phyloP scores from a whole-genome alignment of 2,329 filamentous ascomycete species.

The Colletotrichum sp. region DNA sequence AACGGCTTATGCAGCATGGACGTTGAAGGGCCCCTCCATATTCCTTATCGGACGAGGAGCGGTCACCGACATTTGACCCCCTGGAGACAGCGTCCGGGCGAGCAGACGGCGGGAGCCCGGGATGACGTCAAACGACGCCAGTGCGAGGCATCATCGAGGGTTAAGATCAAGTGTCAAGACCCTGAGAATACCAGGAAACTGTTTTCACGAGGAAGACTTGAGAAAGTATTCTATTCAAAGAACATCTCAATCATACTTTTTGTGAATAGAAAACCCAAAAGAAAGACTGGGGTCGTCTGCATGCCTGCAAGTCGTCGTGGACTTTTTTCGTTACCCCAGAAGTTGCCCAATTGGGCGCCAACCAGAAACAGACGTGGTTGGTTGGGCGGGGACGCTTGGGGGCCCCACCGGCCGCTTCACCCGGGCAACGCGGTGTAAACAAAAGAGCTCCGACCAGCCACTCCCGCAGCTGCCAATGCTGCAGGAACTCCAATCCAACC shows the following conservation, averaged over 20 bases:
- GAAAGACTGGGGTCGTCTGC: neutral
- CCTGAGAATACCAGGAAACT: neutral
- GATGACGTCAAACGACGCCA: slow-evolving; percentile 9
- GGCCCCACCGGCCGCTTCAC: neutral
- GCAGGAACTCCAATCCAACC: slow-evolving; percentile 13
- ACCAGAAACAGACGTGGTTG: neutral
- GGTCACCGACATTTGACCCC: slow-evolving; percentile 15
- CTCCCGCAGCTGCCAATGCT: slow-evolving; percentile 14
- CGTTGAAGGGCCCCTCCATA: neutral
- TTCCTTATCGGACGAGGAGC: neutral
- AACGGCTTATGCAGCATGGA: neutral
- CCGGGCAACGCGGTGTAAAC: slow-evolving; percentile 19
- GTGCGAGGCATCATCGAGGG: neutral
- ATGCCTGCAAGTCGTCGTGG: neutral
- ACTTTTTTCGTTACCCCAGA: neutral
- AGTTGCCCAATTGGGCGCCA: slow-evolving; percentile 1
- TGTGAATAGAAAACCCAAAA: neutral
- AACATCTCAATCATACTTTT: neutral
- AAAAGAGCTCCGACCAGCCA: slow-evolving; percentile 11
- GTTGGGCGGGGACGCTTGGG: neutral
- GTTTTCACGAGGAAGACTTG: too few relatives aligned
- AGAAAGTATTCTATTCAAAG: too few relatives aligned
- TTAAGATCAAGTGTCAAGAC: neutral
- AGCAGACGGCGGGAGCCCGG: neutral
- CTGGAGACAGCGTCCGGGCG: neutral